Evolutionary conservation across 768 basidiomycete species (phyloP).

Genomic region (Macrolepiota dolichaula): DNA sequence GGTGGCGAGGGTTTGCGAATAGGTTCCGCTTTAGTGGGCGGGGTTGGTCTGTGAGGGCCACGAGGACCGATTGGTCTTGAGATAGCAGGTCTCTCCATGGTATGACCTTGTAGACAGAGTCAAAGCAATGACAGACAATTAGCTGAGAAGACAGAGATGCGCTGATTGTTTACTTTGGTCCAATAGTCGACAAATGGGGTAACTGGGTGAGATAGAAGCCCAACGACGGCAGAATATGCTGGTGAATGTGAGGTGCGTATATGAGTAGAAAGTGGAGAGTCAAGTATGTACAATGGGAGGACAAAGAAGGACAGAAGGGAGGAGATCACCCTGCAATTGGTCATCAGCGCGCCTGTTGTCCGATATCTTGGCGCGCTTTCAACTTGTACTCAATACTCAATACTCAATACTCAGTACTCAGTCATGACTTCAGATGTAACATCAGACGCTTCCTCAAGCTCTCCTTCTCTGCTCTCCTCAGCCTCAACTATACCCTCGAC

Average conservation of each 20-base stretch:
- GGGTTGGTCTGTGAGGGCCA: constrained; percentile 29
- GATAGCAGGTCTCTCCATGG: constrained; percentile 23
- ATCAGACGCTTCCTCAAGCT: background rate
- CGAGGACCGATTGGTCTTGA: constrained; percentile 53
- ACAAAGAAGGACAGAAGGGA: no score
- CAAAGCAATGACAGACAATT: constrained; percentile 19
- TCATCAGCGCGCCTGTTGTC: background rate
- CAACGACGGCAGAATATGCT: background rate
- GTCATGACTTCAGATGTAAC: background rate
- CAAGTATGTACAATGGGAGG: no score
- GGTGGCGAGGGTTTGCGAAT: background rate
- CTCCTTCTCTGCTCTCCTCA: constrained; percentile 1
- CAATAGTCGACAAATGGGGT: constrained; percentile 23
- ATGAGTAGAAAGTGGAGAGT: no score
- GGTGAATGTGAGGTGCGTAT: background rate
- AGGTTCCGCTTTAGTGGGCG: background rate
- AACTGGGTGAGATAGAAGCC: constrained; percentile 4
- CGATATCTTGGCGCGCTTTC: constrained; percentile 2
- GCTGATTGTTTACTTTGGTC: constrained; percentile 25
- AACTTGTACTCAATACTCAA: no score
- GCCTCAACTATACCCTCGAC: constrained; percentile 7
- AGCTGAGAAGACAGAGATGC: constrained; percentile 13
- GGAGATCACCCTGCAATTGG: no score
- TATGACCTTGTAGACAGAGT: constrained; percentile 21
- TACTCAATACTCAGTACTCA: no score